Base-by-base conservation (phyloP, 2,329 filamentous ascomycete species). In the Alternaria burnsii region DNA sequence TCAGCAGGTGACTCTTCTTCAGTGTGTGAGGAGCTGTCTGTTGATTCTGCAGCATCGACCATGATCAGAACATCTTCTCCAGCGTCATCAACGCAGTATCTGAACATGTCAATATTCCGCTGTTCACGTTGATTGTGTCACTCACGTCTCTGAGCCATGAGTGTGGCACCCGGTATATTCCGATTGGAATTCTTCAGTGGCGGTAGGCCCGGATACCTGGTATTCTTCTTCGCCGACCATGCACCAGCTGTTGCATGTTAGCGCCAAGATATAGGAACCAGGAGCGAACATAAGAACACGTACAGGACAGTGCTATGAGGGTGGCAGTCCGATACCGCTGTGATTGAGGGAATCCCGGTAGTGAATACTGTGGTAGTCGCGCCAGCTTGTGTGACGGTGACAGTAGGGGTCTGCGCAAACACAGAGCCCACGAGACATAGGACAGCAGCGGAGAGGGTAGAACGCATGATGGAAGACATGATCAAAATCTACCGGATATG, bases 141-240 rank as follows among this genome's bases (percentile, higher is more conserved):
- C 84, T 68, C 80, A 91, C 87, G 82, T 82, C 46, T 88, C 82
- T 4, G 75, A 70, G 16, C 81, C 88, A 75, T 92, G 89, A 1
- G 78, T 69, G 73, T 92, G 89, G 71, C 90, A 92, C 55, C 78
- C 86, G 0, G 88, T 91, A 69, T 88, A 91, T 53, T 85, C 78
- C 0, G 88, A 80, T 1, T 89, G 87, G 18, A 87, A 76, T 50
- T 84, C 83, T 46, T 83, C 82, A 1, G 85, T 87, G 18, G 82
- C 82, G 4, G 86, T 90, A 7, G 84, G 82, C 3, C 81, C 78
- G n/a, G 78, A 59, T n/a, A 85, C 72, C 44, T 80, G 71, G 53
- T 83, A 83, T 56, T 81, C 79, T 18, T 78, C 77, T 0, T 74
- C 74, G 3, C 79, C 80, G 11, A 72, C 79, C 65, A 83, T 74